Base-by-base conservation (phyloP, 345 rosid genomes). In the Populus tremula region DNA sequence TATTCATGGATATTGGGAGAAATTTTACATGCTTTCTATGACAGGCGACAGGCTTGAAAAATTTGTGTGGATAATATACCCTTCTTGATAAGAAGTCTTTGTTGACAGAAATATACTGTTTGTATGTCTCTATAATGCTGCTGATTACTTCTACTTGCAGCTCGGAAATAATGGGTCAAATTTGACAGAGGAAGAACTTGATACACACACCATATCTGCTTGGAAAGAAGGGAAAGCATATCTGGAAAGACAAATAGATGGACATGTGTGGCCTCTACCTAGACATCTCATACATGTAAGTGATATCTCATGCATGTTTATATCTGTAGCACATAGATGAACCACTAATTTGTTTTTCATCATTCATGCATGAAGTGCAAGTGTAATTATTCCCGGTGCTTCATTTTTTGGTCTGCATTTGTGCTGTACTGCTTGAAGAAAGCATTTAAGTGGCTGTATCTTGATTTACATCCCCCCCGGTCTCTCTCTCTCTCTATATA, bases 171-270 rank as follows among this genome's bases (percentile, higher is more conserved):
- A 74, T 35, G 81, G 84, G 14, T 82, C 84, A 64, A 78, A 82
- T 78, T 74, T 82, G 76, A 82, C 84, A 1, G 82, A 82, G 54
- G 84, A 82, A 78, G 84, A 82, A 72, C 84, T 82, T 50, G 84
- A 74, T 65, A 78, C 82, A 10, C 84, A 82, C 62, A 78, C 84
- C 13, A 82, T 82, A 70, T 74, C 84, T 38, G 84, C 84, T 73
- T 82, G 84, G 84, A 82, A 82, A 71, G 84, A 82, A 50, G 84
- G 76, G 70, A 82, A 82, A 78, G 79, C 80, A 38, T 82, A 78
- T 65, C 23, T 82, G 67, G 78, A 67, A 56, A 35, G 81, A 25
- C 84, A 75, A 20, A 69, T 82, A 70, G 84, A 82, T 70, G 84
- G 70, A 45, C 75, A 74, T 74, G 78, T 62, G 25, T 18, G 76